Conservation (phyloP, 768 basidiomycete species). For the Jaapia argillacea region DNA sequence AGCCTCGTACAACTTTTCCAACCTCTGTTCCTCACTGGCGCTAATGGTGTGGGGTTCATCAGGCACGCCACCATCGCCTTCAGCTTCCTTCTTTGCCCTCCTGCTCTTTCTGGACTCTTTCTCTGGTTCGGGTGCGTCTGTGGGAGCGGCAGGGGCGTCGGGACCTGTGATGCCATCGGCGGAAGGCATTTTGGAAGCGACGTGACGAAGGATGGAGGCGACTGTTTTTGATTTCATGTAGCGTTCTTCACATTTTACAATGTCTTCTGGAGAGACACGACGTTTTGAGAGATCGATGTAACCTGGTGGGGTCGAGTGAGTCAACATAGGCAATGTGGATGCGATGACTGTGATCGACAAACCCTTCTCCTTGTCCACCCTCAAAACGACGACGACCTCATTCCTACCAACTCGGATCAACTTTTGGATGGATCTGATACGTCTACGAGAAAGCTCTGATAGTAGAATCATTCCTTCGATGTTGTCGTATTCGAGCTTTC, state of each 20-base stretch:
- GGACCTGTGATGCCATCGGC: constrained; percentile 21
- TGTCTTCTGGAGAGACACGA: constrained; percentile 95
- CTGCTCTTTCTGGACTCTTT: constrained; percentile 38
- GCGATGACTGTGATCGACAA: constrained; percentile 10
- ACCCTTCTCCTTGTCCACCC: constrained; percentile 99
- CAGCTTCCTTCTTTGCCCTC: constrained; percentile 31
- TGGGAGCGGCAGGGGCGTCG: constrained; percentile 17
- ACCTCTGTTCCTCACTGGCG: constrained; percentile 62
- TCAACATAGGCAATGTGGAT: background rate
- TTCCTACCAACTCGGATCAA: constrained; percentile 96
- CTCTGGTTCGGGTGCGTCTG: constrained; percentile 24
- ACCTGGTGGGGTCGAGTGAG: constrained; percentile 32
- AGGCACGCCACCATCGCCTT: constrained; percentile 31
- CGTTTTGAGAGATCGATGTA: constrained; percentile 99
- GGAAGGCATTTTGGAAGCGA: constrained; percentile 71
- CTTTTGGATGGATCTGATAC: constrained; percentile 96
- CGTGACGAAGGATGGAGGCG: constrained; percentile 86
- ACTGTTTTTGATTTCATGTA: constrained; percentile 98
- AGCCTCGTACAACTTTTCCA: constrained; percentile 83
- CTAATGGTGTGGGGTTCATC: constrained; percentile 29
- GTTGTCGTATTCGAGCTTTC: constrained; percentile 94
- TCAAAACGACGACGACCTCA: constrained; percentile 94
- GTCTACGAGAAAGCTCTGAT: constrained; percentile 93
- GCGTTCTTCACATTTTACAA: constrained; percentile 96
- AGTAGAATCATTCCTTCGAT: constrained; percentile 99